Conservation (phyloP, 345 rosid species). For the Conringia planisiliqua region DNA sequence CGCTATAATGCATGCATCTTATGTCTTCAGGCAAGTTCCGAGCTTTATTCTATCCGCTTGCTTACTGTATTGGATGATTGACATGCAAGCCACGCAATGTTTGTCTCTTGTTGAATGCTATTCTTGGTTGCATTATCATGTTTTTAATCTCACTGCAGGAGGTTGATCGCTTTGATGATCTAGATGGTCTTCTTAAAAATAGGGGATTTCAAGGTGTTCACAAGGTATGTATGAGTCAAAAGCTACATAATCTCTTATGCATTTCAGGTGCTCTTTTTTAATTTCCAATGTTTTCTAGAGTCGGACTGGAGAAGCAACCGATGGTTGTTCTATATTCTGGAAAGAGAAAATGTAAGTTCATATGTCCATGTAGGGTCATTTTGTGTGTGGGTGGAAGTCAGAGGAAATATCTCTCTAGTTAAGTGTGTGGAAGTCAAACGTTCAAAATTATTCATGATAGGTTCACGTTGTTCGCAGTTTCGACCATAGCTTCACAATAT, state of each 20-base stretch:
- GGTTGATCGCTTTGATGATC: conserved; percentile 64
- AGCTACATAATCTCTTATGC: not conserved
- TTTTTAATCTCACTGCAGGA: conserved; percentile 43
- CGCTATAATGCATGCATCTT: conserved; percentile 55
- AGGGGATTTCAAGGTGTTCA: conserved; percentile 72
- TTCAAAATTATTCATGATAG: not conserved
- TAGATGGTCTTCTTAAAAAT: conserved; percentile 45
- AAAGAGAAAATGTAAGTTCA: conserved; percentile 56
- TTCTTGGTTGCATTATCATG: not conserved
- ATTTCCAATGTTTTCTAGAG: conserved; percentile 38
- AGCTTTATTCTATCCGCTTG: not conserved
- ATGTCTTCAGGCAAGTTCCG: conserved; percentile 68
- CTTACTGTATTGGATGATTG: not conserved
- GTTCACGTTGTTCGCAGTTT: not conserved
- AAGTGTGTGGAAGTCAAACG: not conserved
- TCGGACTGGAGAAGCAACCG: conserved; percentile 80
- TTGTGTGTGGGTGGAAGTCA: conserved; percentile 14
- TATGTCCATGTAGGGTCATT: not conserved
- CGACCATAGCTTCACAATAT: not conserved
- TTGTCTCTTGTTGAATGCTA: not conserved
- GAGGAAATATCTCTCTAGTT: not conserved
- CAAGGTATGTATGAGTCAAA: conserved; percentile 46
- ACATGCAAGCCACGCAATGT: not conserved
- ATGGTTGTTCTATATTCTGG: conserved; percentile 94
- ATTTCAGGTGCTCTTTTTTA: not conserved